Percentiles rank a stretch among this genome's conserved stretches.
Evolutionary conservation across 2,329 filamentous ascomycete genomes (phyloP).

Genomic region (Cryphonectria nitschkei): DNA sequence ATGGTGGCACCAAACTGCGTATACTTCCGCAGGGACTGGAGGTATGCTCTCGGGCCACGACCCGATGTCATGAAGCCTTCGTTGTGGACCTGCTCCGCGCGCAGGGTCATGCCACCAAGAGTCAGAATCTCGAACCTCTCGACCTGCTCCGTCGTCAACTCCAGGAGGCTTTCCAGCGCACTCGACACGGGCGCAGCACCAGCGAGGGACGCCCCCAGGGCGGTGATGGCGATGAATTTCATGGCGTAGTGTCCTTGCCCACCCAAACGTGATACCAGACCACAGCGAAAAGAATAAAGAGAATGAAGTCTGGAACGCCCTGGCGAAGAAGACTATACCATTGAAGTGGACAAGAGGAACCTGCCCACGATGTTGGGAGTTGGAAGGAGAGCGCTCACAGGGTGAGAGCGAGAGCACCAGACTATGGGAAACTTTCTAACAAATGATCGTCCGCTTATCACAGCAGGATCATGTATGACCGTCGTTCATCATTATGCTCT

Average conservation of each 20-base stretch:
- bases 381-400: constrained; percentile 4
- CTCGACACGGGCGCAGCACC: constrained; percentile 18
- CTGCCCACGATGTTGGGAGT: constrained; percentile 7
- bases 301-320: not conserved
- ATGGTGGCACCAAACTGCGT: constrained; percentile 43
- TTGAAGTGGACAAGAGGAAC: constrained; percentile 3
- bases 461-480: constrained; percentile 15
- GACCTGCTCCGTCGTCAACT: constrained; percentile 27
- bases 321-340: constrained; percentile 7
- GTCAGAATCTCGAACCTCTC: constrained; percentile 40
- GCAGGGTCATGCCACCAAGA: constrained; percentile 45
- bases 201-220: constrained; percentile 38
- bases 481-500: constrained; percentile 12
- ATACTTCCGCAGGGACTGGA: constrained; percentile 40
- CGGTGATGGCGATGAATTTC: constrained; percentile 40
- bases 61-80: constrained; percentile 40
- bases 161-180: constrained; percentile 17
- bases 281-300: not conserved
- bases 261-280: constrained; percentile 18
- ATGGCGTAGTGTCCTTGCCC: constrained; percentile 35
- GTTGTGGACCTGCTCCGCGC: constrained; percentile 45
- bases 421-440: not conserved
- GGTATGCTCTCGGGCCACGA: constrained; percentile 41
- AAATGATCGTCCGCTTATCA: constrained; percentile 20
- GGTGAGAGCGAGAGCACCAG: not conserved